Base-by-base conservation (phyloP, 2,329 filamentous ascomycete species). In the Botrytis elliptica region DNA sequence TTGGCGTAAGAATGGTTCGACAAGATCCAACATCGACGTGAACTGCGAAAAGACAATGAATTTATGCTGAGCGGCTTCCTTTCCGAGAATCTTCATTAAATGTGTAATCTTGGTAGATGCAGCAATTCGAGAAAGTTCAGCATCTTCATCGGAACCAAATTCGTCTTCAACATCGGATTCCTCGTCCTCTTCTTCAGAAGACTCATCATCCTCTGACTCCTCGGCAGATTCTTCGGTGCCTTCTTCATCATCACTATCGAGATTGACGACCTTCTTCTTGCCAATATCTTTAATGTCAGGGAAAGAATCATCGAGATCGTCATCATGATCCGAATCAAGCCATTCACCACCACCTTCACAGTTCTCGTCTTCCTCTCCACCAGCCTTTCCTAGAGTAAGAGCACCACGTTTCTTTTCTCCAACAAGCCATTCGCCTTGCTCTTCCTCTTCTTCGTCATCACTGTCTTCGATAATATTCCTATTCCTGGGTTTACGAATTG, bases 31-130 rank as follows among this genome's bases (percentile, higher is more conserved):
- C 96, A 99, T 99, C 0, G 94, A 96, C 0, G 96, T 99, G 84
- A 99, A 99, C 79, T 98, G 94, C 1, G 94, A 97, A 84, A 99
- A 99, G 76, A 99, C 94, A 79, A 99, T 99, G 81, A 97, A 97
- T 81, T 99, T 99, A 87, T 97, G 93, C 74, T 94, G 87, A 2
- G 87, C 85, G 0, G 91, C 90, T 82, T 99, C 96, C 63, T 89
- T 89, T 76, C 90, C 88, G 14, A 99, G 88, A 70, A 99, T 93
- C 75, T 90, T 87, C 80, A 97, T 88, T 33, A 98, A 87, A 78
- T 96, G 91, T 63, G 92, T 91, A 79, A 99, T 97, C 85, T 99
- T 99, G 78, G 96, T 95, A 0, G 96, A 99, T 2, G 90, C 88
- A 40, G 89, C 85, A 49, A 92, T 85, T 42, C 85, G 84, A 38